Conservation (phyloP, 2,329 filamentous ascomycete species). For the Sporothrix brunneoviolacea region DNA sequence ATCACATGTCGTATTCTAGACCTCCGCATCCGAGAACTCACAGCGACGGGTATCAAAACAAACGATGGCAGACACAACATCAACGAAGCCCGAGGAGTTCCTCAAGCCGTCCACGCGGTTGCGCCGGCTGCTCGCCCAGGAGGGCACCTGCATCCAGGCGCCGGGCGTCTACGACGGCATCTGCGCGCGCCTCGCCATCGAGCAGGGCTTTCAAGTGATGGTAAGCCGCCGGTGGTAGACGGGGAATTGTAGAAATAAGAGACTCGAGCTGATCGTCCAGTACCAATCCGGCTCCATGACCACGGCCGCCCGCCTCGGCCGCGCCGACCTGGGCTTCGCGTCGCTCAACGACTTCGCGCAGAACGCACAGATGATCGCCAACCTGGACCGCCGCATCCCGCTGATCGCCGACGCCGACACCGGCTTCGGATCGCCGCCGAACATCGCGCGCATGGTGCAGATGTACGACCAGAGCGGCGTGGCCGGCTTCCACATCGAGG, state of each 20-base stretch:
- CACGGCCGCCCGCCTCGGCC: too few relatives aligned
- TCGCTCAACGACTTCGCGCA: too few relatives aligned
- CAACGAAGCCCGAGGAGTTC: too few relatives aligned
- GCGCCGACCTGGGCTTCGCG: too few relatives aligned
- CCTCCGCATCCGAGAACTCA: too few relatives aligned
- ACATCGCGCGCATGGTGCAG: conserved; percentile 19
- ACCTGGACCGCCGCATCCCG: conserved; percentile 46
- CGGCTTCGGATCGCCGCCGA: conserved; percentile 46
- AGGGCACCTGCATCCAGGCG: background rate
- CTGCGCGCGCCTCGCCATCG: background rate
- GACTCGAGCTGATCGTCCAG: too few relatives aligned
- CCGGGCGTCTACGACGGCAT: background rate
- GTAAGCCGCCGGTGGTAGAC: conserved; percentile 28
- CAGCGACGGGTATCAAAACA: too few relatives aligned
- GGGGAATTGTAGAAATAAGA: too few relatives aligned
- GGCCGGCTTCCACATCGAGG: conserved; percentile 55
- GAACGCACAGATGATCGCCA: conserved; percentile 54
- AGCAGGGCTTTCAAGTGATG: background rate
- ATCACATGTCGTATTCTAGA: too few relatives aligned
- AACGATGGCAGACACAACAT: too few relatives aligned
- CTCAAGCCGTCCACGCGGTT: too few relatives aligned
- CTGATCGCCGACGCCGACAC: conserved; percentile 57
- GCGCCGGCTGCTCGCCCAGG: background rate
- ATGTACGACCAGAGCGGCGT: conserved; percentile 47
- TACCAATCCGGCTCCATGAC: too few relatives aligned